Percentiles rank a stretch among this genome's conserved stretches.
These are phyloP conservation scores for Scutellaria galericulata DNA, from an alignment of 257 asterid species.

Conservation along the genomic window DNA sequence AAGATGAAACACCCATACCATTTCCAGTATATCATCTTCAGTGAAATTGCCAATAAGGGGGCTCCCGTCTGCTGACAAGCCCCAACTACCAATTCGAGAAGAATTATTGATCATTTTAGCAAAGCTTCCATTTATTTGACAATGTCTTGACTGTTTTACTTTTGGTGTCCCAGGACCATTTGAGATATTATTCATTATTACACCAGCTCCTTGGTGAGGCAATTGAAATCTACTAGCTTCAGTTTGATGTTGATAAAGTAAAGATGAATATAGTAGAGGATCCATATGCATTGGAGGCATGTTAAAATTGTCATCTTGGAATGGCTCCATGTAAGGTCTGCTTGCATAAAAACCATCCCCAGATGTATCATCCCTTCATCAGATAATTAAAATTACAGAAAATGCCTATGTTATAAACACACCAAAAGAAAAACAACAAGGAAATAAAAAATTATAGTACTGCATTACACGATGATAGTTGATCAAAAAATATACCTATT, in stretches of 20 bases:
- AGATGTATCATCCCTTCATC: slow-evolving; percentile 60
- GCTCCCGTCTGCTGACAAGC: slow-evolving; percentile 63
- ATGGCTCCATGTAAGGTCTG: slow-evolving; percentile 56
- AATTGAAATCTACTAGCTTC: slow-evolving; percentile 64
- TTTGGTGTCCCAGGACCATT: slow-evolving; percentile 42
- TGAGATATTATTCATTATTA: slow-evolving; percentile 40
- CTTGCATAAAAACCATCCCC: slow-evolving; percentile 51
- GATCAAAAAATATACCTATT: slow-evolving; percentile 51
- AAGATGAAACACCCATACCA: slow-evolving; percentile 61
- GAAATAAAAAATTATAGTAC: slow-evolving; percentile 23
- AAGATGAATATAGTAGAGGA: slow-evolving; percentile 65
- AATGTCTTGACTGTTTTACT: slow-evolving; percentile 45
- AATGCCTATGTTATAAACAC: not conserved
- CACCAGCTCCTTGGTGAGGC: slow-evolving; percentile 52
- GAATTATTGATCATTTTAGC: slow-evolving; percentile 41
- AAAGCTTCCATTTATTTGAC: slow-evolving; percentile 46
- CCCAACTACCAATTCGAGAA: slow-evolving; percentile 51
- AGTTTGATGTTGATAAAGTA: slow-evolving; percentile 64
- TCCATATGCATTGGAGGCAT: slow-evolving; percentile 50
- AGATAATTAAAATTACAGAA: slow-evolving; percentile 28
- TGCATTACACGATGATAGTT: slow-evolving; percentile 20
- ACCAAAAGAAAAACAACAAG: slow-evolving; percentile 20
- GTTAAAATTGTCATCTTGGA: slow-evolving; percentile 49
- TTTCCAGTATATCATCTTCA: slow-evolving; percentile 87
- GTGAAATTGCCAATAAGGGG: slow-evolving; percentile 61